Evolutionary conservation across 371 early-diverging fungal species (phyloP), one percentile per base, ranked within the genome.

Genomic region (Apophysomyces sp.): DNA sequence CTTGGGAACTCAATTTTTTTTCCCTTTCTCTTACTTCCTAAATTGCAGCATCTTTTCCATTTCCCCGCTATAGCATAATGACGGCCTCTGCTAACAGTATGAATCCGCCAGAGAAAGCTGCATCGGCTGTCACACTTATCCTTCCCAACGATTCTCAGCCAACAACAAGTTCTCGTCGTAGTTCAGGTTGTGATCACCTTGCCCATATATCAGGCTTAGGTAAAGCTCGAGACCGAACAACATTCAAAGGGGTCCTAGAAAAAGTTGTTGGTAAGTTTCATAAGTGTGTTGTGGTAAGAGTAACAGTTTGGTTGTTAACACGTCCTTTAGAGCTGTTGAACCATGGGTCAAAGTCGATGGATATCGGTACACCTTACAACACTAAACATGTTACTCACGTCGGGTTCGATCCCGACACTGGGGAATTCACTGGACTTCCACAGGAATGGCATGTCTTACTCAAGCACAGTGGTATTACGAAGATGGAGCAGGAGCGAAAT

Each of bases 351-450:
- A 36, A 55, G 12, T 32, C 64, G 29, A 57, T 64, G 60, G 90
- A 91, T 76, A 95, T 98, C 63, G 97, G 69, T 3, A 88, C 92
- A 13, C 98, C 98, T 13, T 98, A 93, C 76, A 97, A 98, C 68
- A 95, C 97, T 12, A 89, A 94, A 24, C 98, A 98, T 76, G 78
- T 97, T 60, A 96, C 96, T 3, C 98, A 96, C 72, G 95, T 94
- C 53, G 96, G 96, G 3, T 94, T 91, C 73, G 89, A 94, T 76
- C 77, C 89, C 28, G 85, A 93, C 49, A 93, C 96, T 24, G 94
- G 94, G 60, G 94, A 93, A 72, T 94, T 94, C 62, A 92, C 93
- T 34, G 98, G 98, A 7, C 74, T 98, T 58, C 98, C 98, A 21
- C 86, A 88, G 58, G 94, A 94, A 70, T 98, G 98, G 98, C 89